A percentile compares a stretch with the other conserved stretches of the same genome.
phyloP scores from a whole-genome alignment of 108 stramenopile genomes.

The Nitzschia sp. region DNA sequence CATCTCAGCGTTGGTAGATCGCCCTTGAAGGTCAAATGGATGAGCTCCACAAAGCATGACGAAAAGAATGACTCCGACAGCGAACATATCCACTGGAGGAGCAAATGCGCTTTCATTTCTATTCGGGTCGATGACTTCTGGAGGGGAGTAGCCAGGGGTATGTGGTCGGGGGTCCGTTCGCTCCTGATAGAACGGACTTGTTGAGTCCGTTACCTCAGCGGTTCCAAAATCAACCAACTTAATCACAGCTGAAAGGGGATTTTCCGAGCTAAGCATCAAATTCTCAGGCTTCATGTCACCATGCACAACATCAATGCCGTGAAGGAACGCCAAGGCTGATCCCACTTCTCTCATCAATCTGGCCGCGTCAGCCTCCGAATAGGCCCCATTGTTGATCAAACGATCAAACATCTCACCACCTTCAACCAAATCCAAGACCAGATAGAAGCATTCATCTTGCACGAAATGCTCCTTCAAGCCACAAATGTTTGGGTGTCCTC shows the following conservation, averaged over 20 bases:
- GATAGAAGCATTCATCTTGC: constrained; percentile 64
- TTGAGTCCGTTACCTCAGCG: constrained; percentile 44
- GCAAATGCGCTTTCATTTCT: constrained; percentile 22
- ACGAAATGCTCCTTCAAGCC: constrained; percentile 66
- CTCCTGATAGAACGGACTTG: constrained; percentile 39
- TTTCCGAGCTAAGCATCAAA: constrained; percentile 62
- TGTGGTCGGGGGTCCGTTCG: constrained; percentile 6
- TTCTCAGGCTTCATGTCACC: constrained; percentile 87
- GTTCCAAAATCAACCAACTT: constrained; percentile 89
- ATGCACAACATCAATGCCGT: constrained; percentile 68
- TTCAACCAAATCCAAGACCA: constrained; percentile 66
- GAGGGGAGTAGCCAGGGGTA: constrained; percentile 83
- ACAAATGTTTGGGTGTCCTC: constrained; percentile 84
- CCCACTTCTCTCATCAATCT: constrained; percentile 65
- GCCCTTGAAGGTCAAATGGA: constrained; percentile 76
- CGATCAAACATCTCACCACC: constrained; percentile 87
- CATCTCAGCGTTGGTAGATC: constrained; percentile 61
- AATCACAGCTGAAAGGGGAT: constrained; percentile 49
- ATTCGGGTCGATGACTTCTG: constrained; percentile 51
- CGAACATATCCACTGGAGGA: constrained; percentile 71
- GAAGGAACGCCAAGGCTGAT: constrained; percentile 71
- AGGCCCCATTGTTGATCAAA: constrained; percentile 70
- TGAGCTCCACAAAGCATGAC: constrained; percentile 85
- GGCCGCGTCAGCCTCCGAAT: constrained; percentile 73
- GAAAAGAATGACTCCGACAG: constrained; percentile 80